Conservation (phyloP, 2,329 filamentous ascomycete genomes). For the Nemania bipapillata region DNA sequence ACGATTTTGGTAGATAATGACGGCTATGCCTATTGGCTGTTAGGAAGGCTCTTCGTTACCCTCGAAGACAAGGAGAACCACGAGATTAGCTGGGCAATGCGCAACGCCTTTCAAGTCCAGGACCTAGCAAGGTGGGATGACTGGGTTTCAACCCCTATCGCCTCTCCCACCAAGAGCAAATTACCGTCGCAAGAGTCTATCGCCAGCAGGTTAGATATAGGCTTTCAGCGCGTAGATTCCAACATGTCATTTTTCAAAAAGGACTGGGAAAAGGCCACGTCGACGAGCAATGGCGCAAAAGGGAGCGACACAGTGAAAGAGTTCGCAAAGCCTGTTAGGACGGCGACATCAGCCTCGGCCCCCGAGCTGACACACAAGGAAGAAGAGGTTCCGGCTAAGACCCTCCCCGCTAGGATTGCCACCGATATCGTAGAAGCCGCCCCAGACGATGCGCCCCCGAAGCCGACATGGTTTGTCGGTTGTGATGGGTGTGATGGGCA, state of each 20-base stretch:
- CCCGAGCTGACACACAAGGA: neutral
- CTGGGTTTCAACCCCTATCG: constrained; percentile 41
- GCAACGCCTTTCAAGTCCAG: constrained; percentile 43
- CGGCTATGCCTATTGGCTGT: constrained; percentile 44
- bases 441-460: constrained; percentile 29
- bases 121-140: constrained; percentile 42
- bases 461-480: constrained; percentile 42
- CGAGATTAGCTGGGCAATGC: constrained; percentile 44
- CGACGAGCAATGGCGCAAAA: neutral
- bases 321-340: constrained; percentile 13
- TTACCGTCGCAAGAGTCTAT: constrained; percentile 10
- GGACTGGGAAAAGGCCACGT: neutral
- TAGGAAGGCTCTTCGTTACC: constrained; percentile 41
- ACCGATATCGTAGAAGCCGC: constrained; percentile 25
- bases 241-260: neutral
- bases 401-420: constrained; percentile 16
- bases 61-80: constrained; percentile 43
- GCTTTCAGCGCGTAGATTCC: constrained; percentile 3
- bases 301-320: constrained; percentile 4
- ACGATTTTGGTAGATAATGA: constrained; percentile 43
- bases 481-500: constrained; percentile 46
- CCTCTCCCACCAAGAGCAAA: constrained; percentile 18
- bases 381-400: neutral
- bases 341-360: constrained; percentile 9
- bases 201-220: neutral